Conservation (phyloP, 1,284 basidiomycete genomes). For the Puccinia triticina region DNA sequence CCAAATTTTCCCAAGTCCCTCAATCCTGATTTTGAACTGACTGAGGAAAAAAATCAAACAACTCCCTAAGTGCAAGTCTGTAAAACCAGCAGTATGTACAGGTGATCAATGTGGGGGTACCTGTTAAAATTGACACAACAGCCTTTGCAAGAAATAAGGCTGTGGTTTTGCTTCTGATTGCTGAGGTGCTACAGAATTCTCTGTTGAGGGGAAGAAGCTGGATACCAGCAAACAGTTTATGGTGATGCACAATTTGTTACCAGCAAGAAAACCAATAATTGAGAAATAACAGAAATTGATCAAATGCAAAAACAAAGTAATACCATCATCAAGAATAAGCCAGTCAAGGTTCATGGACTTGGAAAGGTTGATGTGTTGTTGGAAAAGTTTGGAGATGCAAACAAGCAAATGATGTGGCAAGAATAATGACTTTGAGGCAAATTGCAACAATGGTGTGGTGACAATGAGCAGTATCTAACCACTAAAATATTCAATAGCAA, state of each 20-base stretch:
- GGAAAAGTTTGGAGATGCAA: slow-evolving; percentile 2
- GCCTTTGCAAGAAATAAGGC: slow-evolving; percentile 24
- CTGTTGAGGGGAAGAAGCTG: slow-evolving; percentile 12
- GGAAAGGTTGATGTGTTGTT: not conserved
- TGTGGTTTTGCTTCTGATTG: slow-evolving; percentile 39
- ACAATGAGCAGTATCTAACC: too few species aligned
- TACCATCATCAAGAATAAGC: not conserved
- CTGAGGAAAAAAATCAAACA: too few species aligned
- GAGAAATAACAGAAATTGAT: not conserved
- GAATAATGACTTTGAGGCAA: not conserved
- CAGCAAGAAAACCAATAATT: not conserved
- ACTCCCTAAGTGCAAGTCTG: too few species aligned
- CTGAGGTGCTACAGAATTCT: slow-evolving; percentile 28
- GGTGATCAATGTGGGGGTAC: slow-evolving; percentile 12
- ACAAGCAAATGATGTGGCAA: not conserved
- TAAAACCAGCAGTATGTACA: not conserved
- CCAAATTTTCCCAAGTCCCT: too few species aligned
- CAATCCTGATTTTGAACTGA: too few species aligned
- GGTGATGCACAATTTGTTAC: slow-evolving; percentile 32
- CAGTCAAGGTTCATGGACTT: not conserved
- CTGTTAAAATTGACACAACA: not conserved
- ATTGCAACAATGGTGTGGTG: too few species aligned
- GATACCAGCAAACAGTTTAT: slow-evolving; percentile 25
- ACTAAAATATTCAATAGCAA: too few species aligned
- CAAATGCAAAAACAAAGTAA: slow-evolving; percentile 12